Evolutionary conservation across 257 asterid species (phyloP).

Genomic region (Osmanthus fragrans): DNA sequence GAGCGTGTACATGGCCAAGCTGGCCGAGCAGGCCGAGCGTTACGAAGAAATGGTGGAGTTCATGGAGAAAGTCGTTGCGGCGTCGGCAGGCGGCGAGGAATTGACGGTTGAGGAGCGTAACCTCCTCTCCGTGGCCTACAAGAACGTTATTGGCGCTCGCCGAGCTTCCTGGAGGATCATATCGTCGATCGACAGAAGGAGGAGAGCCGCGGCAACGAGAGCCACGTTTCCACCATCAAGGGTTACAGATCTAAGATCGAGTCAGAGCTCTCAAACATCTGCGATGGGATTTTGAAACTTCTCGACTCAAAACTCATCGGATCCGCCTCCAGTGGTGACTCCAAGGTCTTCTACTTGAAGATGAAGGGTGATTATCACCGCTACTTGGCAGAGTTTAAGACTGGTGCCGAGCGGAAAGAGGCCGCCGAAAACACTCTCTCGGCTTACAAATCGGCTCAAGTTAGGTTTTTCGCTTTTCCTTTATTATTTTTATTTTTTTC

Average conservation of each 20-base stretch:
- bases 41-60: conserved; percentile 58
- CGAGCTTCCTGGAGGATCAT: conserved; percentile 60
- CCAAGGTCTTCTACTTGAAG: conserved; percentile 54
- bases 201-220: conserved; percentile 60
- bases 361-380: conserved; percentile 52
- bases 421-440: conserved; percentile 61
- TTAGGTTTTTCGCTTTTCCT: conserved; percentile 21
- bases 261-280: conserved; percentile 41
- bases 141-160: conserved; percentile 59
- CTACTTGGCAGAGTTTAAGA: conserved; percentile 50
- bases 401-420: conserved; percentile 56
- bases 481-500: neutral
- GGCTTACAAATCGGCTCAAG: conserved; percentile 62
- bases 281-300: conserved; percentile 55
- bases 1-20: conserved; percentile 51
- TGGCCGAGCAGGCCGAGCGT: conserved; percentile 58
- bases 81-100: conserved; percentile 46
- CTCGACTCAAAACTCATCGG: conserved; percentile 50
- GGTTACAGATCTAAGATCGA: conserved; percentile 63
- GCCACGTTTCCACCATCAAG: conserved; percentile 55
- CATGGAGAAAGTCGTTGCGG: conserved; percentile 58
- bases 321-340: conserved; percentile 46
- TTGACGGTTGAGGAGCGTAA: conserved; percentile 61
- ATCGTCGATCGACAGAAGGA: conserved; percentile 61
- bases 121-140: conserved; percentile 60